Conservation (phyloP, 306 rosid species). For the Sophora flavescens region DNA sequence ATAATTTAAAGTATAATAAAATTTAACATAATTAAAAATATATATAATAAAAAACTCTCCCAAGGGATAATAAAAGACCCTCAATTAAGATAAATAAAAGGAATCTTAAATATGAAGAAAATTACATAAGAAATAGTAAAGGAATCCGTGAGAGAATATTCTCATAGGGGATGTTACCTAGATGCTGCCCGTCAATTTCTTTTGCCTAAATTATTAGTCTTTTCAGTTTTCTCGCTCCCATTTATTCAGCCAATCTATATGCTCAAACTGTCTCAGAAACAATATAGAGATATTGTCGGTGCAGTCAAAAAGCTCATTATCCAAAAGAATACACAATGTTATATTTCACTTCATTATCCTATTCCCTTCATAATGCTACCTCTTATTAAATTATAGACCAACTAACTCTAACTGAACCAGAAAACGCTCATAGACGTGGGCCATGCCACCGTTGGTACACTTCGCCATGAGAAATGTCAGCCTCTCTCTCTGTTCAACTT, state of each 20-base stretch:
- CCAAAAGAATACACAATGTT: not conserved
- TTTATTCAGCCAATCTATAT: not conserved
- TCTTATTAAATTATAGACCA: conserved; percentile 7
- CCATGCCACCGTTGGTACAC: not conserved
- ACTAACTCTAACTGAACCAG: conserved; percentile 50
- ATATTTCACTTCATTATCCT: not conserved
- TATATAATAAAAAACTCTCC: too few relatives aligned
- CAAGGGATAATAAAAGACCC: not conserved
- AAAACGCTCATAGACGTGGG: not conserved
- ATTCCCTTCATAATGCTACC: not conserved
- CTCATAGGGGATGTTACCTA: conserved; percentile 19
- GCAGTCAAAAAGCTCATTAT: conserved; percentile 26
- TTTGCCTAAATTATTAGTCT: not conserved
- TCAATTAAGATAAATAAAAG: not conserved
- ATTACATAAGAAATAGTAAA: not conserved
- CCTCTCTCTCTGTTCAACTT: not conserved
- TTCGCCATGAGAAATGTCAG: conserved; percentile 11
- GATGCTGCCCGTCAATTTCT: conserved; percentile 4
- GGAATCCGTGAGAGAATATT: conserved; percentile 20
- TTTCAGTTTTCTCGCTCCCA: not conserved
- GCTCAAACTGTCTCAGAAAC: not conserved
- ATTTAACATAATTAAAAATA: too few relatives aligned
- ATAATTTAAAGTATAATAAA: too few relatives aligned
- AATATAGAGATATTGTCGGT: conserved; percentile 45
- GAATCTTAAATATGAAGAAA: not conserved